Percentiles rank a stretch among this genome's conserved stretches.
Evolutionary conservation across 441 rosid genomes (phyloP).

Genomic region (Brassica balearica): DNA sequence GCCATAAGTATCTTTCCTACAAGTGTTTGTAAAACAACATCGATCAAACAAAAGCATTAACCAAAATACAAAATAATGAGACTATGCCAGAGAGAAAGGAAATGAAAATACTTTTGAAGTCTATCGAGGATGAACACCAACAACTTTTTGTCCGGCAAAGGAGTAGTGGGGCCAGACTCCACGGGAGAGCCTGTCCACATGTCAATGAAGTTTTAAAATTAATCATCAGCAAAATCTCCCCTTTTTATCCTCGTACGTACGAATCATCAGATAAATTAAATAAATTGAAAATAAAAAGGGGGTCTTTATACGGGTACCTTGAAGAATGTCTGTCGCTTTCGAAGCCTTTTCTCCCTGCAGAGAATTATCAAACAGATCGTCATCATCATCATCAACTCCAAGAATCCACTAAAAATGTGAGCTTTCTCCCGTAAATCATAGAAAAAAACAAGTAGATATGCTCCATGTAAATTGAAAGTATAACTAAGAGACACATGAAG

Average conservation of each 20-base stretch:
- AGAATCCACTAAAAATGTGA: slow-evolving; percentile 17
- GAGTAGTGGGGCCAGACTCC: slow-evolving; percentile 80
- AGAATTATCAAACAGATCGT: slow-evolving; percentile 12
- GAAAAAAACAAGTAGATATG: no score
- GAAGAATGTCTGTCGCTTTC: slow-evolving; percentile 83
- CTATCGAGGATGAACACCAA: slow-evolving; percentile 88
- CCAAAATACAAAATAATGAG: slow-evolving; percentile 29
- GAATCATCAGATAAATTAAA: slow-evolving; percentile 34
- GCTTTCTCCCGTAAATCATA: not conserved
- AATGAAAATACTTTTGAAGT: slow-evolving; percentile 80
- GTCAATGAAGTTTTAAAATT: slow-evolving; percentile 40
- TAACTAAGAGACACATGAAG: slow-evolving; percentile 46
- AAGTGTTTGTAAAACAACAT: slow-evolving; percentile 36
- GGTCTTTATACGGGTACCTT: slow-evolving; percentile 50
- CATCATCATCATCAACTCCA: slow-evolving; percentile 32
- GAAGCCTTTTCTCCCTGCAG: slow-evolving; percentile 70
- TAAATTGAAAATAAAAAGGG: slow-evolving; percentile 23
- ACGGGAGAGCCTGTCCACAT: slow-evolving; percentile 67
- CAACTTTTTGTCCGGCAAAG: slow-evolving; percentile 95
- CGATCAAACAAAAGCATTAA: slow-evolving; percentile 35
- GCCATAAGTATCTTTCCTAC: slow-evolving; percentile 90
- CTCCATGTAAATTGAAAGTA: not conserved
- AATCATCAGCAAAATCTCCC: slow-evolving; percentile 36
- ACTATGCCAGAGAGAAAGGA: slow-evolving; percentile 39
- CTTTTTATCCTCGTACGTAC: slow-evolving; percentile 40